phyloP scores from a whole-genome alignment of 1,284 basidiomycete genomes.

The Cutaneotrichosporon cutaneum region DNA sequence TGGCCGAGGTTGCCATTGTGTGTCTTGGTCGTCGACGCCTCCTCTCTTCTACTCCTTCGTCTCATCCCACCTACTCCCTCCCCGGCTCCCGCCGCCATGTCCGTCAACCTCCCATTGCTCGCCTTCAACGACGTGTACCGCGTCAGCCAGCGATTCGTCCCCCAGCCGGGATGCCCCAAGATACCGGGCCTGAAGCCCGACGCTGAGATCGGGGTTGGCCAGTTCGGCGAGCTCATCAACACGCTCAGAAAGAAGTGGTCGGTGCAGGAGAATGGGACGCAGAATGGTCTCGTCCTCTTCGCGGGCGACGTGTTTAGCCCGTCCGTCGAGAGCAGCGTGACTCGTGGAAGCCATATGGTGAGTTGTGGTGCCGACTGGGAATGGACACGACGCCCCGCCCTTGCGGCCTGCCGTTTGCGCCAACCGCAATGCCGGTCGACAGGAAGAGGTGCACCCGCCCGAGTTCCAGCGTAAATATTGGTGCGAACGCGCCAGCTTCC shows the following conservation, averaged over 20 bases:
- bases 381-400: no score
- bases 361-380: conserved; percentile 31
- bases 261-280: conserved; percentile 41
- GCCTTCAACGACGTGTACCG: conserved; percentile 57
- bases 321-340: conserved; percentile 80
- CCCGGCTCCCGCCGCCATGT: no score
- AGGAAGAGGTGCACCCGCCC: no score
- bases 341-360: conserved; percentile 89
- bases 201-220: conserved; percentile 51
- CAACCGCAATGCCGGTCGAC: no score
- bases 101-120: conserved; percentile 41
- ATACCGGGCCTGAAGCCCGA: conserved; percentile 6
- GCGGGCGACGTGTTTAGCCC: conserved; percentile 86
- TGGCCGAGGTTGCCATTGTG: no score
- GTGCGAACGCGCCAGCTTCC: no score
- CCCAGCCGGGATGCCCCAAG: conserved; percentile 39
- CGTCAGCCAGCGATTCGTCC: conserved; percentile 58
- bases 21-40: no score
- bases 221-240: conserved; percentile 53
- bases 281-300: conserved; percentile 77
- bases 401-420: no score
- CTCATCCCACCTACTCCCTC: no score
- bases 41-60: no score
- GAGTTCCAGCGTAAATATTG: no score
- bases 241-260: conserved; percentile 43